A percentile compares a stretch with the other conserved stretches of the same genome.
These are phyloP conservation scores for Cladophialophora yegresii DNA, from an alignment of 2,329 filamentous ascomycete genomes.

Conservation along the genomic window DNA sequence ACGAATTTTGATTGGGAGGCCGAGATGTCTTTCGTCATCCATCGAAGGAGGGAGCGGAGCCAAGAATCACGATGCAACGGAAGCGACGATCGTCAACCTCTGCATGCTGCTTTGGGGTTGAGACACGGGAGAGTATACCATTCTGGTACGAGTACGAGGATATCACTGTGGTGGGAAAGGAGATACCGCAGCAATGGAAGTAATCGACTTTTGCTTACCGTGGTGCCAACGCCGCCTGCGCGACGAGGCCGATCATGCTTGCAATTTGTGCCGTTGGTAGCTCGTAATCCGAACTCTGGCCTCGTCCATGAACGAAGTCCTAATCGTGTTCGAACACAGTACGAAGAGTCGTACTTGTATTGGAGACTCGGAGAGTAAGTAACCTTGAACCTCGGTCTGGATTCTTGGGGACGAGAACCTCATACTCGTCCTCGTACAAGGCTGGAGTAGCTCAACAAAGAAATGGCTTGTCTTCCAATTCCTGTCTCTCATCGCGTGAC, in stretches of 20 bases:
- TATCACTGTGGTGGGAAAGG: neutral
- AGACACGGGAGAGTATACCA: neutral
- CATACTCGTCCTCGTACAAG: neutral
- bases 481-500: neutral
- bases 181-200: neutral
- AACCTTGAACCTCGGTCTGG: neutral
- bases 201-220: slow-evolving; percentile 2
- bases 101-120: neutral
- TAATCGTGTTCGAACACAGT: neutral
- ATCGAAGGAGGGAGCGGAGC: neutral
- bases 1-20: slow-evolving; percentile 2
- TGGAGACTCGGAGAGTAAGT: neutral
- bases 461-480: neutral
- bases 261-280: slow-evolving; percentile 19
- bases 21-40: slow-evolving; percentile 4
- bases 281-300: slow-evolving; percentile 12
- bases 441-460: neutral
- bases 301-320: neutral
- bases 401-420: neutral
- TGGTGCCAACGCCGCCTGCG: too few species aligned
- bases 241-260: neutral
- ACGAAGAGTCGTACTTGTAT: neutral
- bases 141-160: neutral
- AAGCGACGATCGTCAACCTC: slow-evolving; percentile 4
- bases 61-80: neutral